phyloP scores from a whole-genome alignment of 176 grass and related monocot species.

The Miscanthus lutarioriparius region DNA sequence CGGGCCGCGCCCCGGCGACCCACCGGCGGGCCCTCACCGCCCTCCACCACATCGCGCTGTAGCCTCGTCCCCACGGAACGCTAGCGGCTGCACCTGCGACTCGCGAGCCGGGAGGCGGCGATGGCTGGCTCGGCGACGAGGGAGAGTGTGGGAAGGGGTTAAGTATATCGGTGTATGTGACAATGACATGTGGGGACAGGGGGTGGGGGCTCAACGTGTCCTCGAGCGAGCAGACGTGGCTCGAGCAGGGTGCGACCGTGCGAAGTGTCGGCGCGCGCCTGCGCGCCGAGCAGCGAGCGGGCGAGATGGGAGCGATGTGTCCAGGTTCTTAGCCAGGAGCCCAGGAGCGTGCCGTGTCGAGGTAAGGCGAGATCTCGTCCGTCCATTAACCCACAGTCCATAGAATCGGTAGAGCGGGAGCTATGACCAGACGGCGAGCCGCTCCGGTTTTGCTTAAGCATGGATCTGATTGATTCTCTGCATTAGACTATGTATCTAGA shows the following conservation, averaged over 20 bases:
- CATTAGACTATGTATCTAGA: no score
- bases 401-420: no score
- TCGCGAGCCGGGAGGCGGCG: slow-evolving; percentile 6
- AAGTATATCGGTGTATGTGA: not conserved
- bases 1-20: slow-evolving; percentile 29
- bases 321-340: slow-evolving; percentile 40
- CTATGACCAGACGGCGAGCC: no score
- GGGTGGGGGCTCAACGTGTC: slow-evolving; percentile 21
- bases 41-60: slow-evolving; percentile 60
- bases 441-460: no score
- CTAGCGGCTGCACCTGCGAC: not conserved
- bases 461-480: no score
- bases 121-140: slow-evolving; percentile 27
- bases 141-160: slow-evolving; percentile 6
- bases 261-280: not conserved
- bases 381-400: not conserved
- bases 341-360: slow-evolving; percentile 2
- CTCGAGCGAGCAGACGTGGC: slow-evolving; percentile 34
- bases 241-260: slow-evolving; percentile 2
- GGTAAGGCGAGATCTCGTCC: not conserved
- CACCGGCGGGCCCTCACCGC: slow-evolving; percentile 29
- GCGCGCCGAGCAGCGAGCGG: slow-evolving; percentile 24
- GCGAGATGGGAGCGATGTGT: slow-evolving; percentile 53
- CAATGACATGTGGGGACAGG: slow-evolving; percentile 33
- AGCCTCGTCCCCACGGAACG: not conserved